phyloP scores from a whole-genome alignment of 768 basidiomycete species.

The Cantharellus anzutake region DNA sequence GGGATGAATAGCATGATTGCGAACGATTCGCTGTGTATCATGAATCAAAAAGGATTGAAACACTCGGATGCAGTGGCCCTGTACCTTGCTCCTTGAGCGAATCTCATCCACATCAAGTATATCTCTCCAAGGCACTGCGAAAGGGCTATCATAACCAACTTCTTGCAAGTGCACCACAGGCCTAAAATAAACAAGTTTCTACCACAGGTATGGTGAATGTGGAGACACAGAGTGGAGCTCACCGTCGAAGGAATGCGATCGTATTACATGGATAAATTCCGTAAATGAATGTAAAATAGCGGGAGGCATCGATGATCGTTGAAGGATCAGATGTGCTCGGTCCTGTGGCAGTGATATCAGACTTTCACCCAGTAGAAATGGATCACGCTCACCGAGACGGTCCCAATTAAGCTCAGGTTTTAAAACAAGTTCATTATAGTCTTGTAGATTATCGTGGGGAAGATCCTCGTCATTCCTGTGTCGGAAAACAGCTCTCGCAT shows the following conservation, averaged over 20 bases:
- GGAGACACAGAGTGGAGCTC: not conserved
- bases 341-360: not conserved
- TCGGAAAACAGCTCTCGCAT: not conserved
- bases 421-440: constrained; percentile 12
- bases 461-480: not conserved
- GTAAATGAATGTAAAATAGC: constrained; percentile 63
- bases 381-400: constrained; percentile 22
- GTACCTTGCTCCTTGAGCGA: constrained; percentile 51
- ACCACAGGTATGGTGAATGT: not conserved
- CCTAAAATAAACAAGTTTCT: constrained; percentile 10
- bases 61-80: not conserved
- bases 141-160: constrained; percentile 34
- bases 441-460: not conserved
- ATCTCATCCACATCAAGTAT: constrained; percentile 51
- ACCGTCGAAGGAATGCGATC: constrained; percentile 45
- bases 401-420: constrained; percentile 49
- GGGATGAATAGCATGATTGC: constrained; percentile 56
- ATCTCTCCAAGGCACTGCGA: constrained; percentile 49
- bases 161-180: constrained; percentile 45
- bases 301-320: constrained; percentile 30
- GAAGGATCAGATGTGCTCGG: constrained; percentile 36
- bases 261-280: constrained; percentile 85
- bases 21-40: constrained; percentile 36
- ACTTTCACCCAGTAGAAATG: not conserved
- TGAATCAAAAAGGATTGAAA: not conserved